A percentile compares a stretch with the other conserved stretches of the same genome.
These are phyloP conservation scores for Plantago coronopus DNA, from an alignment of 305 asterid genomes.

Conservation along the genomic window DNA sequence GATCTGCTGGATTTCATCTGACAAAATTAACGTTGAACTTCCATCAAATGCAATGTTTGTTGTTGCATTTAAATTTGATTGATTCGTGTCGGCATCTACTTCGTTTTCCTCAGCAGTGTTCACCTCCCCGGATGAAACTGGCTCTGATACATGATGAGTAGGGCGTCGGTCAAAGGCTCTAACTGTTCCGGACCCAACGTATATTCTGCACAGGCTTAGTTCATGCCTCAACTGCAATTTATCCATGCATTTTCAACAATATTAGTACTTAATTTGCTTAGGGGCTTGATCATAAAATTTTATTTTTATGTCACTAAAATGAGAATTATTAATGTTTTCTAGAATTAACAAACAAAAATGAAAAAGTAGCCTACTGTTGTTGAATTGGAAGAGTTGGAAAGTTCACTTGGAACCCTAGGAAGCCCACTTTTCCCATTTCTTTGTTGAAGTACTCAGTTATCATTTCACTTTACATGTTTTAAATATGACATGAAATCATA, in stretches of 20 bases:
- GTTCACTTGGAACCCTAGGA: no score
- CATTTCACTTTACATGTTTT: no score
- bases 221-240: constrained; percentile 52
- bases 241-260: background rate
- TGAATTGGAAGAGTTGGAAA: no score
- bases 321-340: background rate
- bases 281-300: no score
- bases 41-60: background rate
- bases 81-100: background rate
- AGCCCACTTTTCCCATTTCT: no score
- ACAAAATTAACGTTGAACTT: background rate
- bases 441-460: no score
- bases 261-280: background rate
- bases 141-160: constrained; percentile 5
- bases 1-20: background rate
- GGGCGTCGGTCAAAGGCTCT: constrained; percentile 61
- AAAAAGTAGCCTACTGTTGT: no score
- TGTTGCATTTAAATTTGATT: constrained; percentile 1
- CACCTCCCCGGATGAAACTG: constrained; percentile 1
- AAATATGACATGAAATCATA: no score
- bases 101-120: constrained; percentile 13
- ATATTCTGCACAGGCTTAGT: constrained; percentile 50
- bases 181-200: constrained; percentile 45
- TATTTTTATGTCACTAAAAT: no score
- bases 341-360: background rate